Conservation (phyloP, 306 rosid genomes). For the Chamaecrista fasciculata region DNA sequence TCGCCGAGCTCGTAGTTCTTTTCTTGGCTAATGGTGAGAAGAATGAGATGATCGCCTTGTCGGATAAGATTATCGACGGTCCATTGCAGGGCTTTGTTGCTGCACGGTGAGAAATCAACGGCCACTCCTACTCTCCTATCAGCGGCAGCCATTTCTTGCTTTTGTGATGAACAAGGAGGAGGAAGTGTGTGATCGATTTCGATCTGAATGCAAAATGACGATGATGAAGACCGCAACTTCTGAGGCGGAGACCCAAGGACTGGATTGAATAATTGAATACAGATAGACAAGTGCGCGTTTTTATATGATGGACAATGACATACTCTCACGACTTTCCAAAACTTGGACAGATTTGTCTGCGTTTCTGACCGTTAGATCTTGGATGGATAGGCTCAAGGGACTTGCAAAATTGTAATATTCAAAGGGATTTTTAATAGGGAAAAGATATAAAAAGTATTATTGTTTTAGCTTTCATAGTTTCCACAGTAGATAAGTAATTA, state of each 20-base stretch:
- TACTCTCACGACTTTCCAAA: too few species aligned
- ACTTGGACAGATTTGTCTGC: not conserved
- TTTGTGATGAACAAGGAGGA: not conserved
- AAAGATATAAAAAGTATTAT: too few species aligned
- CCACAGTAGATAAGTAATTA: too few species aligned
- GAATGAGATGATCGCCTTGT: constrained; percentile 71
- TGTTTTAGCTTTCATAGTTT: too few species aligned
- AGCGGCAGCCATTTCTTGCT: constrained; percentile 27
- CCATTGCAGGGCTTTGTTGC: constrained; percentile 72
- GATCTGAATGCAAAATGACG: not conserved
- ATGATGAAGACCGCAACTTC: constrained; percentile 23
- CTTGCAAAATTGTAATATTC: too few species aligned
- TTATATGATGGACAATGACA: not conserved
- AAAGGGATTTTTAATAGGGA: too few species aligned
- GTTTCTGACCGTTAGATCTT: not conserved
- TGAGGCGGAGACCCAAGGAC: constrained; percentile 10
- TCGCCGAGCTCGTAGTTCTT: constrained; percentile 64
- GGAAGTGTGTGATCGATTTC: not conserved
- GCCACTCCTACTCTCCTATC: constrained; percentile 77
- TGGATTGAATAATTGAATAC: too few species aligned
- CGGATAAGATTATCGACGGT: constrained; percentile 63
- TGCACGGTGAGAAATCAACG: constrained; percentile 81
- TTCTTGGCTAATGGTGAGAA: constrained; percentile 49
- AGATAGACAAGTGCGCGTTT: constrained; percentile 11
- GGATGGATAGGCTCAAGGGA: too few species aligned